phyloP scores from a whole-genome alignment of 2,329 filamentous ascomycete species.

The Pyrenophora seminiperda region DNA sequence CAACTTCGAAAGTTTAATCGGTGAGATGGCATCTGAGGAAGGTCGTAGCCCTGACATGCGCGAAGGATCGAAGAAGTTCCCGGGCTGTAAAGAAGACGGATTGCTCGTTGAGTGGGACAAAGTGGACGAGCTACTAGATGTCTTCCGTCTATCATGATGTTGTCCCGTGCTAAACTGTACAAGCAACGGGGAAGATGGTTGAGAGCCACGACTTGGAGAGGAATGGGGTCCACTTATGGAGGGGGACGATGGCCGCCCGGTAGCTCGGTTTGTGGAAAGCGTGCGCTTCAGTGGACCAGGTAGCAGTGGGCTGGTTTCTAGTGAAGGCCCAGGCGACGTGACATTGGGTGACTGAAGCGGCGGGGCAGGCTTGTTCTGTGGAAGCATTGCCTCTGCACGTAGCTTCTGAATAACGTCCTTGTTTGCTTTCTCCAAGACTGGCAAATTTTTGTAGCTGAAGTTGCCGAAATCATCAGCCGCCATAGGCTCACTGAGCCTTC shows the following conservation, averaged over 20 bases:
- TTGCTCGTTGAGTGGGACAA: conserved; percentile 76
- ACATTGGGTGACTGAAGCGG: conserved; percentile 51
- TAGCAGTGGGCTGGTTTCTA: conserved; percentile 85
- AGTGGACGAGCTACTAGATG: conserved; percentile 85
- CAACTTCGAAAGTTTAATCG: conserved; percentile 54
- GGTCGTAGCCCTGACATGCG: conserved; percentile 61
- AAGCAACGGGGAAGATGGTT: conserved; percentile 87
- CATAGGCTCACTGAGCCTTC: conserved; percentile 88
- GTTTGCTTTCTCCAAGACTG: conserved; percentile 95
- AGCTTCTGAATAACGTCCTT: conserved; percentile 98
- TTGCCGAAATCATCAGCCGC: conserved; percentile 91
- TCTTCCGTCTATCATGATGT: conserved; percentile 83
- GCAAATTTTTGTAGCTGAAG: conserved; percentile 96
- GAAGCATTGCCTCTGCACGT: conserved; percentile 84
- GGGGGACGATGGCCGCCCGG: conserved; percentile 77
- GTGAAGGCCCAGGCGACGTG: conserved; percentile 64
- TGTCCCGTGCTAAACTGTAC: conserved; percentile 92
- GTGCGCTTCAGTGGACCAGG: conserved; percentile 80
- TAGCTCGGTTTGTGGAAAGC: conserved; percentile 79
- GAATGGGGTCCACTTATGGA: conserved; percentile 81
- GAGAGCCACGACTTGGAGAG: conserved; percentile 84
- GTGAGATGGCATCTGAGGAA: conserved; percentile 60
- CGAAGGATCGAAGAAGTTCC: conserved; percentile 72
- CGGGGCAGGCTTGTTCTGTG: conserved; percentile 58
- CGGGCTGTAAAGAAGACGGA: conserved; percentile 67